phyloP scores from a whole-genome alignment of 305 asterid genomes.

The Solanum chacoense region DNA sequence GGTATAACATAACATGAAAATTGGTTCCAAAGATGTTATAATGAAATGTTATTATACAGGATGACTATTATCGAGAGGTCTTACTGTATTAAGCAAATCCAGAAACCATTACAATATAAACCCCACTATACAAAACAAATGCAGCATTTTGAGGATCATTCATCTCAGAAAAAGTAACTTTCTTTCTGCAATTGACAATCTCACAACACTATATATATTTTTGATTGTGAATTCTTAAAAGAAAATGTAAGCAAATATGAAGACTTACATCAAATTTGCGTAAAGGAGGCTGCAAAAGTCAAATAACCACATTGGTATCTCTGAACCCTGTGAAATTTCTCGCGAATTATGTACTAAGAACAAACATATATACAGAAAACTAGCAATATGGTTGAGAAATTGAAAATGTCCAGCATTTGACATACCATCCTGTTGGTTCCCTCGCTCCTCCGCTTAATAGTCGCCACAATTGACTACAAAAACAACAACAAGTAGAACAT shows the following conservation, averaged over 20 bases:
- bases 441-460: conserved; percentile 62
- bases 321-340: neutral
- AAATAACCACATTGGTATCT: neutral
- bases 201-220: neutral
- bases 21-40: neutral
- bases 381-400: neutral
- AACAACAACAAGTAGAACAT: neutral
- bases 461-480: conserved; percentile 44
- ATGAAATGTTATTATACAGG: neutral
- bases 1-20: neutral
- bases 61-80: neutral
- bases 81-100: neutral
- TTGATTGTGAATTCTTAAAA: neutral
- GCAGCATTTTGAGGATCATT: neutral
- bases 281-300: neutral
- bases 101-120: neutral
- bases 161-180: neutral
- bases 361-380: neutral
- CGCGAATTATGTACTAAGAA: neutral
- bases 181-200: neutral
- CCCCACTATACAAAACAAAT: neutral
- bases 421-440: conserved; percentile 53
- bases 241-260: neutral
- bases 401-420: neutral
- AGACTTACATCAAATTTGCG: neutral